These are phyloP conservation scores for Saraca asoca DNA, from an alignment of 331 rosid genomes.

Conservation along the genomic window DNA sequence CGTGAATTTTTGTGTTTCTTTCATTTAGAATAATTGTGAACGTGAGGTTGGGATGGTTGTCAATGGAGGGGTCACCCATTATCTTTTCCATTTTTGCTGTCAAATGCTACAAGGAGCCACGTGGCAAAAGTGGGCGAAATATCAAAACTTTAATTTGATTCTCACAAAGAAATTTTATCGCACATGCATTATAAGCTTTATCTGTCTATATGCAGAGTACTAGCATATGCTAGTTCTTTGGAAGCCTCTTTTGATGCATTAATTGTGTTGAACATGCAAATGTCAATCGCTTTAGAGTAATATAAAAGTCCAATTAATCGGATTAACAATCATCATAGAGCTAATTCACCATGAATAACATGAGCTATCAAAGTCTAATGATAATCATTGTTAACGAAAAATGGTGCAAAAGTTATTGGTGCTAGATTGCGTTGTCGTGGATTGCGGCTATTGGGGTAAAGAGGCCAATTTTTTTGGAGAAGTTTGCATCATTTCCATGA, in stretches of 20 bases:
- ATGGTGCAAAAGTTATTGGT: constrained; percentile 33
- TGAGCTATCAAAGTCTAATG: constrained; percentile 8
- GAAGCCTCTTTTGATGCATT: constrained; percentile 13
- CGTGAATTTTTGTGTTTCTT: too few species aligned
- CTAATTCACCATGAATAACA: constrained; percentile 20
- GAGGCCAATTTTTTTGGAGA: neutral
- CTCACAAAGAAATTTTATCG: constrained; percentile 1
- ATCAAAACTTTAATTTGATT: neutral
- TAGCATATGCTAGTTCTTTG: neutral
- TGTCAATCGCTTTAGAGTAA: constrained; percentile 35
- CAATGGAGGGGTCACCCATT: constrained; percentile 32
- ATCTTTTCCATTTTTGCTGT: neutral
- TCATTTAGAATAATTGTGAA: too few species aligned
- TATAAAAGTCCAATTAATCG: constrained; percentile 36
- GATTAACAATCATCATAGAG: constrained; percentile 15
- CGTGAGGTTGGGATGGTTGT: too few species aligned
- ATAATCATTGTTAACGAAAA: constrained; percentile 36
- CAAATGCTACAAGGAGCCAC: neutral
- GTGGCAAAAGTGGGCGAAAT: neutral
- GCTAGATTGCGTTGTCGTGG: constrained; percentile 28
- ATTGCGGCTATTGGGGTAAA: constrained; percentile 25
- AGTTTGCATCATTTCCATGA: constrained; percentile 14
- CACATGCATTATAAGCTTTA: constrained; percentile 11
- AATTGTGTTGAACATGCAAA: constrained; percentile 25
- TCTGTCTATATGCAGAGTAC: constrained; percentile 7